phyloP scores from a whole-genome alignment of 768 basidiomycete species.

The Phylloporus rhodoxanthus region DNA sequence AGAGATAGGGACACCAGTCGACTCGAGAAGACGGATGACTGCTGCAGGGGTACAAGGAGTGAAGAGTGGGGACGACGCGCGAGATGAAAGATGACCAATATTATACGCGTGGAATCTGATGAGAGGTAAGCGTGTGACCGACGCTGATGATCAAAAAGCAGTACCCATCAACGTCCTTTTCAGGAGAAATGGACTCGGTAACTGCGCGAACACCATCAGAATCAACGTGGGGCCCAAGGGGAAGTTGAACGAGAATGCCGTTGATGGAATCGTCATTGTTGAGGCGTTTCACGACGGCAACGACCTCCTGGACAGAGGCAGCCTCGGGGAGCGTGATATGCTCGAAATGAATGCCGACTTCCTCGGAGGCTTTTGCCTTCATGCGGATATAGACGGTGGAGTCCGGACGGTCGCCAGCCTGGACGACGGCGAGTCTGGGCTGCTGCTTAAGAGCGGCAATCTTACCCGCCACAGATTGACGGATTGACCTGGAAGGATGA shows the following conservation, averaged over 20 bases:
- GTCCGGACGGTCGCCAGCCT: constrained; percentile 89
- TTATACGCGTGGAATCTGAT: constrained; percentile 95
- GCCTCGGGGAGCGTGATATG: constrained; percentile 72
- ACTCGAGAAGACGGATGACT: constrained; percentile 84
- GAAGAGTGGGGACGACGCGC: constrained; percentile 85
- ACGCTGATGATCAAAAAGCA: constrained; percentile 19
- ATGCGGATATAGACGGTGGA: constrained; percentile 92
- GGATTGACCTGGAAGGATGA: constrained; percentile 56
- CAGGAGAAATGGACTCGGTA: constrained; percentile 89
- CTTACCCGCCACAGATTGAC: constrained; percentile 63
- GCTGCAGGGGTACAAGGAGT: constrained; percentile 94
- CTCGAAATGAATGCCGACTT: constrained; percentile 84
- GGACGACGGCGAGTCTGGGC: constrained; percentile 86
- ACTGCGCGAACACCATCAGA: constrained; percentile 81
- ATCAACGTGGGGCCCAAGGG: constrained; percentile 77
- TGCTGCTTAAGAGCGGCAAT: constrained; percentile 59
- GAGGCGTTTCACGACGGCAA: constrained; percentile 70
- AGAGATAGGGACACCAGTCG: constrained; percentile 68
- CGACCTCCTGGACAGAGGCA: constrained; percentile 67
- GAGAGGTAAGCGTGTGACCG: constrained; percentile 2
- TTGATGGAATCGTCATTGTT: constrained; percentile 78
- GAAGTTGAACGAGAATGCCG: constrained; percentile 94
- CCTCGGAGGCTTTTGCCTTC: constrained; percentile 93
- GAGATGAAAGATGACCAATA: constrained; percentile 89
- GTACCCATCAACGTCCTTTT: constrained; percentile 96